These are phyloP conservation scores for Heracleum sosnowskyi DNA, from an alignment of 129 eudicot species.

Conservation along the genomic window DNA sequence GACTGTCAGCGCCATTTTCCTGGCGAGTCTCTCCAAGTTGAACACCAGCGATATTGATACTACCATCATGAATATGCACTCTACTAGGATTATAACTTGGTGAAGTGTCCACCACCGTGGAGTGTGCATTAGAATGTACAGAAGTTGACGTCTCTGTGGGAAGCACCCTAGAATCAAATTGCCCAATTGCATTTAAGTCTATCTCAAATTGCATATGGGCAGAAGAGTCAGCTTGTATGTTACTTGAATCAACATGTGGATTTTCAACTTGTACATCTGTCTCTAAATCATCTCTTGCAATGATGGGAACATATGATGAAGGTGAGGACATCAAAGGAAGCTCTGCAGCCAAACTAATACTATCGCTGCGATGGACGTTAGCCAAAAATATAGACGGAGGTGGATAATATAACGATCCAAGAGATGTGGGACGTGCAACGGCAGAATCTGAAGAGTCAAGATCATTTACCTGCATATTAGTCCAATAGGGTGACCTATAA, in stretches of 20 bases:
- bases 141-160: conserved; percentile 19
- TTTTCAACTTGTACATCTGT: conserved; percentile 12
- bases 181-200: conserved; percentile 18
- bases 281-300: conserved; percentile 19
- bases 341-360: conserved; percentile 41
- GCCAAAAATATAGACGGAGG: conserved; percentile 49
- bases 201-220: conserved; percentile 15
- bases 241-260: conserved; percentile 15
- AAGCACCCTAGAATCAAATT: conserved; percentile 21
- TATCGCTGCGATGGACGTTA: conserved; percentile 31
- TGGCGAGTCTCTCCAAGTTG: conserved; percentile 28
- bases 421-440: conserved; percentile 44
- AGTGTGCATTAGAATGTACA: conserved; percentile 13
- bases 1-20: conserved; percentile 10
- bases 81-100: conserved; percentile 13
- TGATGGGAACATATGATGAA: conserved; percentile 24
- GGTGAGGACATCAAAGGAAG: conserved; percentile 47
- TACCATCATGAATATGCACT: conserved; percentile 14
- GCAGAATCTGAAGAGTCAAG: conserved; percentile 47
- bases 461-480: conserved; percentile 48
- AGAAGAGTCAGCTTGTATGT: conserved; percentile 22
- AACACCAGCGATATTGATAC: conserved; percentile 15
- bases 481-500: conserved; percentile 18
- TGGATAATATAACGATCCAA: conserved; percentile 36
- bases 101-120: conserved; percentile 13